Base-by-base conservation (phyloP, 257 asterid species). In the Mentha longifolia region DNA sequence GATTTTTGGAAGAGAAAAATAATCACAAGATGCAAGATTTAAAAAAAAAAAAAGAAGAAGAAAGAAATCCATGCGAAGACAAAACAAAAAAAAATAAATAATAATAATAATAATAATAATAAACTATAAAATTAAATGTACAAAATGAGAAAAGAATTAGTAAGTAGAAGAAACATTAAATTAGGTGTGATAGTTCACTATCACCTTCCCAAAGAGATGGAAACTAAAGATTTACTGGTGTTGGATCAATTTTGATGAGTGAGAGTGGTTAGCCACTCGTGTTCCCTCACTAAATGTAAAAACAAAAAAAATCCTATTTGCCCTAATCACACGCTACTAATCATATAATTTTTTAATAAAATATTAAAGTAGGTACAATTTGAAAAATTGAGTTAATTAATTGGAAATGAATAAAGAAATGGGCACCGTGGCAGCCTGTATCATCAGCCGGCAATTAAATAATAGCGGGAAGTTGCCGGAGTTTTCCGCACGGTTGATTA, bases 371-470 rank as follows among this genome's bases (percentile, higher is more conserved):
- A 75, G 81, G 83, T 49, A 8, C 16, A 19, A 41, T 68, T 49
- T 65, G 1, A 50, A 65, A 43, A 67, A 42, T 20, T 73, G 58
- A 43, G 51, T 68, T 31, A 70, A 51, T 67, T 63, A 22, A 12
- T 28, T 28, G 2, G 15, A 4, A 55, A 1, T 12, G 60, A 74
- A 71, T 69, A 73, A 79, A 79, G 25, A 63, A 77, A 77, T 74
- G 59, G 73, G 79, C 66, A 78, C 79, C 71, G 71, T 59, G 68
- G 76, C 51, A 76, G 72, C 74, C 71, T 70, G 76, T 68, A 68
- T 74, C 79, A 71, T 42, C 63, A 43, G 87, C 97, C 93, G 92
- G 87, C 89, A 71, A 75, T 73, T 67, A 69, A 57, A 73, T 81
- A 79, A 47, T 77, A 19, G 13, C 3, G 51, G 71, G 75, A 83